A percentile compares a stretch with the other conserved stretches of the same genome.
Conservation (phyloP, 139 green algal species). For the Micractinium sp. region DNA sequence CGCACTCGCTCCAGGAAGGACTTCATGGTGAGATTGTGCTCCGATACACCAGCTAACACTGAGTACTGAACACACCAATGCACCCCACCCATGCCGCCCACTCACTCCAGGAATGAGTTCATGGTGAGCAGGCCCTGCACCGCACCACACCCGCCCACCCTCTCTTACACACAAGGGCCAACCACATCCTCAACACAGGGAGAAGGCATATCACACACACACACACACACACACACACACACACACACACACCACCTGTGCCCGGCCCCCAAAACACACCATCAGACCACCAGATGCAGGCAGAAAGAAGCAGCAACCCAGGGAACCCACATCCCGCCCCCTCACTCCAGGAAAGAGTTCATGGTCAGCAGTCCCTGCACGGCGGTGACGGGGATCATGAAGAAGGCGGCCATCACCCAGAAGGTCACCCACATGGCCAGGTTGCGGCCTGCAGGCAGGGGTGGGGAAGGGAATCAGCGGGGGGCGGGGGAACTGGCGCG, state of each 20-base stretch:
- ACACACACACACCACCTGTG: too few relatives aligned
- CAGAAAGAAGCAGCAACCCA: too few relatives aligned
- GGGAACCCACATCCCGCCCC: too few relatives aligned
- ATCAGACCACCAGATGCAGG: too few relatives aligned
- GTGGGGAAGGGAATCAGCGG: too few relatives aligned
- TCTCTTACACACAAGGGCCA: too few relatives aligned
- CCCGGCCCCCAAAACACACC: background rate
- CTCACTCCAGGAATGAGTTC: slow-evolving; percentile 29
- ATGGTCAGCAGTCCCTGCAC: slow-evolving; percentile 45
- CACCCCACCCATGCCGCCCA: background rate
- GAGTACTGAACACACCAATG: too few relatives aligned
- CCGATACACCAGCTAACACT: slow-evolving; percentile 15
- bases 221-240: too few relatives aligned
- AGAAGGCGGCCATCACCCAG: slow-evolving; percentile 54
- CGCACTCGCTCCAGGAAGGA: slow-evolving; percentile 3
- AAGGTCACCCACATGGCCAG: slow-evolving; percentile 46
- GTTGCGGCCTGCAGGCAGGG: slow-evolving; percentile 29
- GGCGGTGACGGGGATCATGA: slow-evolving; percentile 51
- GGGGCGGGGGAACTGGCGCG: too few relatives aligned
- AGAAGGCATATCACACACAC: too few relatives aligned
- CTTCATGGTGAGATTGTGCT: slow-evolving; percentile 38
- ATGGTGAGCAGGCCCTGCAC: slow-evolving; percentile 42
- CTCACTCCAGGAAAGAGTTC: slow-evolving; percentile 30
- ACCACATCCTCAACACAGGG: too few relatives aligned
- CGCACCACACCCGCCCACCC: too few relatives aligned